Base-by-base conservation (phyloP, 1,284 basidiomycete genomes). In the Trametes pubescens region DNA sequence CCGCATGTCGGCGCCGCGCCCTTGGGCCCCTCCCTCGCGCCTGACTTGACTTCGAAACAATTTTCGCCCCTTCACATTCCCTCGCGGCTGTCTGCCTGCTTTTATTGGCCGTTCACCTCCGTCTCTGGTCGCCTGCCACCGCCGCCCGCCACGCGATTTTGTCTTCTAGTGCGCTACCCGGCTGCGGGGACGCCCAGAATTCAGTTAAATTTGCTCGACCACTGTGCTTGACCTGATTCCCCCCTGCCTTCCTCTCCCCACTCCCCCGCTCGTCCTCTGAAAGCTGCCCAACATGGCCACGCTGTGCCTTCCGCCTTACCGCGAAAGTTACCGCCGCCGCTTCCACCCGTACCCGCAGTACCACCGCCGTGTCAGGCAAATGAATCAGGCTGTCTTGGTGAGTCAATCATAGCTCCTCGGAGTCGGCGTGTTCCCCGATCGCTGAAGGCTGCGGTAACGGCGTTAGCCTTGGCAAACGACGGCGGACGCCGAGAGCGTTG, bases 291-390 rank as follows among this genome's bases (percentile, higher is more conserved):
- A 32, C 18, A 44, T 55, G 40, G 40, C 24, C 40, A 21, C 40
- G 1, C 16, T 24, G 26, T 40, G 53, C 16, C 53, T 55, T 14
- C 53, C 53, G 2, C 6, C n/a, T 2, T 55, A 55, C 24, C 40
- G 53, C 40, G 24, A 44, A n/a, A 48, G 47, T 40, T 18, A 55
- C 26, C n/a, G 24, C 24, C 40, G 26, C 53, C 53, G 53, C 29
- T 46, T n/a, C 26, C 53, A 55, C 24, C 53, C 53, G 26, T 55
- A 55, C n/a, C 1, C 26, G 24, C 40, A 26, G 18, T 14, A 26
- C 13, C 24, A 18, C 7, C 52, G 53, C 18, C 53, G 40, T 46
- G 4, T 24, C 24, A 26, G 4, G n/a, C 38, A 13, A 5, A 24
- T 9, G 8, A 3, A 32, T 14, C 18, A 10, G 4, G 5, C n/a